A percentile compares a stretch with the other conserved stretches of the same genome.
phyloP scores from a whole-genome alignment of 2,329 filamentous ascomycete species.

The Colletotrichum sp. region DNA sequence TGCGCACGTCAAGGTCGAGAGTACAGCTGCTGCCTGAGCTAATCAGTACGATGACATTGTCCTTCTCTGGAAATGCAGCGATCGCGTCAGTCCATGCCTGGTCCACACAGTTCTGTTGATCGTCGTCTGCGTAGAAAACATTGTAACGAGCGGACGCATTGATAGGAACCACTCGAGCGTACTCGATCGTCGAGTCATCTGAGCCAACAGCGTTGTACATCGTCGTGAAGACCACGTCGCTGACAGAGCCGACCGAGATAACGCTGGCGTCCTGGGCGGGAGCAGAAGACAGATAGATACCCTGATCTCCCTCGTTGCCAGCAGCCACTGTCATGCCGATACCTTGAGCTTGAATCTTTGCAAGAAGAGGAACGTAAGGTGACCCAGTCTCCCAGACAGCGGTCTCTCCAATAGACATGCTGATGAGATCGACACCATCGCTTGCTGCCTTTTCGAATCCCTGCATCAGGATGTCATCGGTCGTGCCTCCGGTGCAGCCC shows the following conservation, averaged over 20 bases:
- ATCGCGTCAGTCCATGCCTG: slow-evolving; percentile 5
- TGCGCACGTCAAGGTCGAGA: neutral
- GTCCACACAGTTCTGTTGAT: neutral
- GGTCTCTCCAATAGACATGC: slow-evolving; percentile 10
- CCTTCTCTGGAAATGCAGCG: neutral
- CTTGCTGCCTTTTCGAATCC: slow-evolving; percentile 4
- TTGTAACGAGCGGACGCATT: neutral
- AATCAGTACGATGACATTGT: neutral
- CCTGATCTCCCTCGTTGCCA: slow-evolving; percentile 2
- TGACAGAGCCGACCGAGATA: slow-evolving; percentile 10
- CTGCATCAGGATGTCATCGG: slow-evolving; percentile 11
- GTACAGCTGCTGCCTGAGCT: neutral
- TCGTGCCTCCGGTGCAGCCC: neutral
- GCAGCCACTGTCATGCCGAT: slow-evolving; percentile 10
- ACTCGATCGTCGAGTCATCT: slow-evolving; percentile 3
- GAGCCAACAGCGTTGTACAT: slow-evolving; percentile 10
- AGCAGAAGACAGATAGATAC: neutral
- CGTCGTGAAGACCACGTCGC: neutral
- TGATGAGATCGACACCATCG: slow-evolving; percentile 9
- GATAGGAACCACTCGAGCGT: slow-evolving; percentile 3
- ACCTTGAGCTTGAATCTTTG: slow-evolving; percentile 8
- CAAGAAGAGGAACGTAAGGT: neutral
- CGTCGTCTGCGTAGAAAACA: slow-evolving; percentile 9
- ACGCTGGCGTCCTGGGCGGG: neutral
- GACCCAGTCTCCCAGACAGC: slow-evolving; percentile 5